phyloP scores from a whole-genome alignment of 2,329 filamentous ascomycete species.

The Gaeumannomyces sp. region DNA sequence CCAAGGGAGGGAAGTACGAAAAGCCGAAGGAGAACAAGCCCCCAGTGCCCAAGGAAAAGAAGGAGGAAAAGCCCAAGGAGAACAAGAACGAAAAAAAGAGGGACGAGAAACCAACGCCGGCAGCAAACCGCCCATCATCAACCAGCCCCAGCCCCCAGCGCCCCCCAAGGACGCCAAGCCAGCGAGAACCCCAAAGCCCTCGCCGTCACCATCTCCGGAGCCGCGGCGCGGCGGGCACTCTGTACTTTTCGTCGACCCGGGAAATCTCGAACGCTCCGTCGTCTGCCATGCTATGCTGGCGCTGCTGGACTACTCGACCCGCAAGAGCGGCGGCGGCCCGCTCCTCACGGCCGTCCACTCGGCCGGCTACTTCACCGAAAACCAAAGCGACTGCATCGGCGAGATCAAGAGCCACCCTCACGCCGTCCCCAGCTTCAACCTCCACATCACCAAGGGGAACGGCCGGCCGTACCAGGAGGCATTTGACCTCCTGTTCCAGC shows the following conservation, averaged over 20 bases:
- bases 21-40: neutral
- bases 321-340: neutral
- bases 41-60: neutral
- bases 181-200: neutral
- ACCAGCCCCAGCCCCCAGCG: neutral
- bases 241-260: slow-evolving; percentile 3
- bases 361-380: slow-evolving; percentile 4
- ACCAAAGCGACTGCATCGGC: neutral
- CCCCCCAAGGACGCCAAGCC: neutral
- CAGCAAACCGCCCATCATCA: neutral
- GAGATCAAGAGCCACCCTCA: neutral
- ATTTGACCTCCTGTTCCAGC: neutral
- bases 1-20: neutral
- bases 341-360: neutral
- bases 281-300: neutral
- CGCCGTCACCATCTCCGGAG: neutral
- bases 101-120: neutral
- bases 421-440: neutral
- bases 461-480: neutral
- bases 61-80: neutral
- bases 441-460: neutral
- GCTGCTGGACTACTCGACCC: neutral
- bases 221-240: neutral
- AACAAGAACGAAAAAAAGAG: too few relatives aligned
- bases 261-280: neutral